phyloP scores from a whole-genome alignment of 768 basidiomycete species.

The Mycena vitilis region DNA sequence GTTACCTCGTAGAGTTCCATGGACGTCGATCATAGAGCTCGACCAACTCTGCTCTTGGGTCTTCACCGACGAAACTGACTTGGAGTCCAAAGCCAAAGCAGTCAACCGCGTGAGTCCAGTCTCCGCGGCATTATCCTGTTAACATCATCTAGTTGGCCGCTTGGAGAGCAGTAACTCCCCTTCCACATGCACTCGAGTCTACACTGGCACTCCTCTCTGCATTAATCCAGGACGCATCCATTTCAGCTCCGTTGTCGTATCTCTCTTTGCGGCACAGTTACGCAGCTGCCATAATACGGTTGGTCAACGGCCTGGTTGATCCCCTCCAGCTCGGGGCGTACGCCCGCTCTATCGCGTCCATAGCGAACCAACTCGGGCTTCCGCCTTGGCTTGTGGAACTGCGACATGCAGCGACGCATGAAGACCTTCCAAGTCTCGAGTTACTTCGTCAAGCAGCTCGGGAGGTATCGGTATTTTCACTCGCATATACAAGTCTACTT shows the following conservation, averaged over 20 bases:
- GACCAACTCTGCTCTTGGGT: constrained; percentile 84
- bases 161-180: constrained; percentile 77
- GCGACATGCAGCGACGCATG: constrained; percentile 95
- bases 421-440: constrained; percentile 89
- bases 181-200: constrained; percentile 88
- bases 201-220: constrained; percentile 71
- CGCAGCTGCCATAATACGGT: constrained; percentile 83
- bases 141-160: constrained; percentile 69
- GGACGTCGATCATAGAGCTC: constrained; percentile 75
- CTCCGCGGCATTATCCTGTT: not conserved
- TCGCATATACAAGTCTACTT: constrained; percentile 10
- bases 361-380: constrained; percentile 87
- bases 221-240: constrained; percentile 63
- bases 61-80: constrained; percentile 71
- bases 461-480: constrained; percentile 58
- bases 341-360: constrained; percentile 90
- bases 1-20: constrained; percentile 85
- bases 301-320: constrained; percentile 96
- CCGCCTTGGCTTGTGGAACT: constrained; percentile 93
- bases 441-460: constrained; percentile 80
- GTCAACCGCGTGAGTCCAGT: constrained; percentile 70
- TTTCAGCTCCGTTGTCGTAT: constrained; percentile 41
- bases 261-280: constrained; percentile 81
- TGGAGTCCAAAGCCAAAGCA: constrained; percentile 65
- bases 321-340: constrained; percentile 90